phyloP scores from a whole-genome alignment of 768 basidiomycete species.

The Cytidiella melzeri region DNA sequence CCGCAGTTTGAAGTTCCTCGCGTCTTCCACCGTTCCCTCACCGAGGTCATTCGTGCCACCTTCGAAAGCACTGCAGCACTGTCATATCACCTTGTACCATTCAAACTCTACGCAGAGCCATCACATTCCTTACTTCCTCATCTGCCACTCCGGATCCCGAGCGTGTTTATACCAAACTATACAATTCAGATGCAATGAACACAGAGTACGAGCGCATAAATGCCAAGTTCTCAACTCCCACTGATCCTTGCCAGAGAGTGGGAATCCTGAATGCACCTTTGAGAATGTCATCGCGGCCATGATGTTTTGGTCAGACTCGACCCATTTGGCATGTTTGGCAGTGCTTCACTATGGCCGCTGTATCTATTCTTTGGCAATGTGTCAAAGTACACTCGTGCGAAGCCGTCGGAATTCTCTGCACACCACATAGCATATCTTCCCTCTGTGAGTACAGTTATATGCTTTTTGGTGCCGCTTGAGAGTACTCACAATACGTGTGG shows the following conservation, averaged over 20 bases:
- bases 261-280: no score
- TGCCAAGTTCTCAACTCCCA: no score
- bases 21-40: constrained; percentile 22
- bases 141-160: no score
- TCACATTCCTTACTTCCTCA: no score
- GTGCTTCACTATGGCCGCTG: constrained; percentile 18
- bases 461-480: not conserved
- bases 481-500: not conserved
- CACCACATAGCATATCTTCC: constrained; percentile 21
- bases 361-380: constrained; percentile 17
- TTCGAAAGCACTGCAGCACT: not conserved
- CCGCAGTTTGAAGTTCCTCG: constrained; percentile 25
- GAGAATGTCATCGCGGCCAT: constrained; percentile 9
- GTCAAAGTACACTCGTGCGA: constrained; percentile 16
- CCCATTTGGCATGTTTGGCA: constrained; percentile 20
- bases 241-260: no score
- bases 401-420: constrained; percentile 7
- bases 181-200: no score
- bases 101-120: no score
- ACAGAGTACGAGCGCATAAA: no score
- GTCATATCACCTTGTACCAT: constrained; percentile 7
- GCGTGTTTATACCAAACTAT: no score
- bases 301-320: constrained; percentile 20
- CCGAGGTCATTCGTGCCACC: constrained; percentile 21
- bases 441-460: constrained; percentile 8